These are phyloP conservation scores for Lipomyces yamanashiensis DNA, from an alignment of 805 yeast species.

Conservation along the genomic window DNA sequence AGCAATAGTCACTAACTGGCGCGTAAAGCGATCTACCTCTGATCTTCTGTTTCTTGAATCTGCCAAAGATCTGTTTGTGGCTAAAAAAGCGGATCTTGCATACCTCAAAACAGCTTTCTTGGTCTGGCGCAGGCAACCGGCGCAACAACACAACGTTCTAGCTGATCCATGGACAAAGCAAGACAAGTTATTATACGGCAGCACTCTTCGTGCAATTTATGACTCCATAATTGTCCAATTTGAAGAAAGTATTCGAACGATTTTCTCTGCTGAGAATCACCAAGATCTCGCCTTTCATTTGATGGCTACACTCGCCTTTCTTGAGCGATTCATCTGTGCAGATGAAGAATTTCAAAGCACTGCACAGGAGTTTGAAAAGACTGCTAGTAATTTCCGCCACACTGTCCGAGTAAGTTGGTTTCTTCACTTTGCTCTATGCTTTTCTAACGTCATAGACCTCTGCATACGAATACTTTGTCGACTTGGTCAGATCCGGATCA, in stretches of 20 bases:
- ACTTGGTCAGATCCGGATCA: constrained; percentile 1
- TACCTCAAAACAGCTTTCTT: background rate
- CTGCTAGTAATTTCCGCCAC: background rate
- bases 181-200: constrained; percentile 18
- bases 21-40: constrained; percentile 56
- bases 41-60: constrained; percentile 59
- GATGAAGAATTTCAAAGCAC: constrained; percentile 21
- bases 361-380: constrained; percentile 15
- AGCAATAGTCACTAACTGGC: constrained; percentile 61
- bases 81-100: background rate
- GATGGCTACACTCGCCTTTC: constrained; percentile 4
- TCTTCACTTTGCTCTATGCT: background rate
- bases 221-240: background rate
- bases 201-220: constrained; percentile 16
- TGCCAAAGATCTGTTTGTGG: constrained; percentile 46
- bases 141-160: background rate
- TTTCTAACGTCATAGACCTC: constrained; percentile 1
- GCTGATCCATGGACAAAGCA: constrained; percentile 26
- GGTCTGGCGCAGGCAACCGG: background rate
- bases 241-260: background rate
- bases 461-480: constrained; percentile 11
- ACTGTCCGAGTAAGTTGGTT: constrained; percentile 1
- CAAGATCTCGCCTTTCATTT: background rate
- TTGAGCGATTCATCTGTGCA: constrained; percentile 18
- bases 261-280: background rate